Percentiles rank a stretch among this genome's conserved stretches.
Conservation (phyloP, 1,284 basidiomycete genomes). For the Ceraceosorus bombacis region DNA sequence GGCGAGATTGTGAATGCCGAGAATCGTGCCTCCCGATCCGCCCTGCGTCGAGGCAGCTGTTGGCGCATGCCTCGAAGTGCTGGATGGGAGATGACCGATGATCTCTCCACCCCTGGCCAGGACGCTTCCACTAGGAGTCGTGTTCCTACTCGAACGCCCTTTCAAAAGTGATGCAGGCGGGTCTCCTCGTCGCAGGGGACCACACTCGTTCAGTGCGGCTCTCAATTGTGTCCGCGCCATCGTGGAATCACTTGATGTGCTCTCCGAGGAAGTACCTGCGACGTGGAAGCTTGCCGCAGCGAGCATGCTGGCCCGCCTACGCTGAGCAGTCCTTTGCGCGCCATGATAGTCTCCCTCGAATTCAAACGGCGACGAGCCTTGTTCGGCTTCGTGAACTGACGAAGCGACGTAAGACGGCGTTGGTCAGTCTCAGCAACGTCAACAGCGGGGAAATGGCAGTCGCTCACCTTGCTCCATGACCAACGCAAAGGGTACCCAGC, state of each 20-base stretch:
- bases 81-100: background rate
- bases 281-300: background rate
- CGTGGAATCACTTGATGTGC: background rate
- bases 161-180: too few species aligned
- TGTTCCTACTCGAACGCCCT: background rate
- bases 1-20: conserved; percentile 90
- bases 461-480: conserved; percentile 23
- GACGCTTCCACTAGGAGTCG: conserved; percentile 1
- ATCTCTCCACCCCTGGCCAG: conserved; percentile 17
- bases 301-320: background rate
- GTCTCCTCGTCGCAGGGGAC: conserved; percentile 12
- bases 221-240: conserved; percentile 12
- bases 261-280: too few species aligned
- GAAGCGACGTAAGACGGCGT: too few species aligned
- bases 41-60: background rate
- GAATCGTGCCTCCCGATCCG: conserved; percentile 69
- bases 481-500: conserved; percentile 46
- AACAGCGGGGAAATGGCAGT: too few species aligned
- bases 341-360: conserved; percentile 29
- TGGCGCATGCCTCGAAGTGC: background rate
- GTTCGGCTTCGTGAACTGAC: conserved; percentile 40
- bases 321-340: background rate
- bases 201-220: conserved; percentile 24
- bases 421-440: too few species aligned
- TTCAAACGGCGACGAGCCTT: conserved; percentile 21